These are phyloP conservation scores for Rhizopus microsporus DNA, from an alignment of 371 early-diverging fungal species.

Conservation along the genomic window DNA sequence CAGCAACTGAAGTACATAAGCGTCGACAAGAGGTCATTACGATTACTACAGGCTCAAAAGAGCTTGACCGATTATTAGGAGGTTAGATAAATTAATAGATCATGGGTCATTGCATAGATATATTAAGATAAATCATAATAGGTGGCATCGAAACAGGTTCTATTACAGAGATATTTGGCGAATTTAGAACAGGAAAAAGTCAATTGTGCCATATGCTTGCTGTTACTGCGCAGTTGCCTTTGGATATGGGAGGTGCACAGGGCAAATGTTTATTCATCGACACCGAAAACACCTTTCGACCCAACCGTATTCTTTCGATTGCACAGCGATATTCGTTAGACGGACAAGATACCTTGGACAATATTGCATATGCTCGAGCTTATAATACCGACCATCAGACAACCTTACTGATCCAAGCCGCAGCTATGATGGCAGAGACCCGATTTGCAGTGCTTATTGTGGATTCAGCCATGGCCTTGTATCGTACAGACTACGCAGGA, in stretches of 20 bases:
- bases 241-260: slow-evolving; percentile 88
- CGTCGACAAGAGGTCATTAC: slow-evolving; percentile 85
- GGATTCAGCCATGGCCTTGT: slow-evolving; percentile 95
- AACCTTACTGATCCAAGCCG: slow-evolving; percentile 88
- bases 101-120: background rate
- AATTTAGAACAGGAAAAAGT: slow-evolving; percentile 99
- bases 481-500: slow-evolving; percentile 97
- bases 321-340: slow-evolving; percentile 89
- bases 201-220: slow-evolving; percentile 99
- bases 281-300: slow-evolving; percentile 98
- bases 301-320: slow-evolving; percentile 87
- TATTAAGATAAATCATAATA: slow-evolving; percentile 13
- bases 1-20: slow-evolving; percentile 94
- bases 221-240: slow-evolving; percentile 95
- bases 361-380: slow-evolving; percentile 96
- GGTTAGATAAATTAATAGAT: slow-evolving; percentile 44
- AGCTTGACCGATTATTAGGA: slow-evolving; percentile 94
- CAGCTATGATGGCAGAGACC: slow-evolving; percentile 95
- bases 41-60: slow-evolving; percentile 95
- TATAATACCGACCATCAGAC: slow-evolving; percentile 98
- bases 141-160: slow-evolving; percentile 98
- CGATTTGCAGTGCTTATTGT: slow-evolving; percentile 93
- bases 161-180: slow-evolving; percentile 99
- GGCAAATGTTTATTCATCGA: slow-evolving; percentile 98
- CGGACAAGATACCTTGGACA: slow-evolving; percentile 90